Base-by-base conservation (phyloP, 805 yeast genomes). In the Scheffersomyces ergatensis region DNA sequence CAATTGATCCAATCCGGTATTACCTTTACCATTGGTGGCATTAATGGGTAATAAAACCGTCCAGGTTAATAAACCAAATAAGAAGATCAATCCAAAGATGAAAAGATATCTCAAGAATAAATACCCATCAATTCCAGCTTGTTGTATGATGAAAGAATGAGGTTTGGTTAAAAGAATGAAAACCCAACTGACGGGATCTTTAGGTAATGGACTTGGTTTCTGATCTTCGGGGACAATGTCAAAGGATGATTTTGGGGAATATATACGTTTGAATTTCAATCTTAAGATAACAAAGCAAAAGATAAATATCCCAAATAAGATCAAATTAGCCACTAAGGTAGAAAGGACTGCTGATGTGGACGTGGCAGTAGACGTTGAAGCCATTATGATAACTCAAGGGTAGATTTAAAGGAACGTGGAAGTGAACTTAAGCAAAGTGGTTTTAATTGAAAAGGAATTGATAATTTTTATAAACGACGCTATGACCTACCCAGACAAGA, bases 111-210 rank as follows among this genome's bases (percentile, higher is more conserved):
- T 74, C 46, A 89, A 65, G 60, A 90, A 92, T 57, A 93, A 83
- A 67, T 87, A 92, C 4, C 97, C 97, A 58, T 92, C 98, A n/a
- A 92, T 59, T 14, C 97, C 98, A 16, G 93, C 84, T 54, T 92
- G 95, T 49, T 83, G 82, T 44, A 92, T 78, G 40, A 90, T 72
- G 55, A 86, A 86, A 36, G 84, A 67, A 41, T 86, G 89, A 1
- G 88, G 78, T 55, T 85, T 82, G 36, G 74, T 64, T 37, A 86
- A 51, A 21, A 92, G 57, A 5, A 83, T 81, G 7, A 62, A 47
- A 9, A 89, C 42, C 98, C 97, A 90, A 24, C 75, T 67, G 57
- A 82, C 62, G 2, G 83, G 72, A 26, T 89, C 93, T 16, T 60
- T 61, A 1, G 90, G 84, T 34, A 89, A 67, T 1, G 93, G 89